Percentiles rank a stretch among this genome's conserved stretches.
phyloP scores from a whole-genome alignment of 2,329 filamentous ascomycete genomes.

The Sporothrix pseudoabietina region DNA sequence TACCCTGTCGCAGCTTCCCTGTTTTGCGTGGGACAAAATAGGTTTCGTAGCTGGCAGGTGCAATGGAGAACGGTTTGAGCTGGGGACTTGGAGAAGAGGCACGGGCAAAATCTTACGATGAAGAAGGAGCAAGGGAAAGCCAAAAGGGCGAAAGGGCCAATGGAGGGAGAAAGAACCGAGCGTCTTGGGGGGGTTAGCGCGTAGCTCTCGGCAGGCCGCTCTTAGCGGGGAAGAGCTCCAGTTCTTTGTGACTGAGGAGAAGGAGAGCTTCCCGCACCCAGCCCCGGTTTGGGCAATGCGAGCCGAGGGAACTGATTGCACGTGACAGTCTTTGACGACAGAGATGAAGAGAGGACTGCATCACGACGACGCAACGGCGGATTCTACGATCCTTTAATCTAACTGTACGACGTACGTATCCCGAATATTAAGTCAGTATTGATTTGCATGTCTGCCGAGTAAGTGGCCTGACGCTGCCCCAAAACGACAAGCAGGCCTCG shows the following conservation, averaged over 20 bases:
- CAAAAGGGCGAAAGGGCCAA: no score
- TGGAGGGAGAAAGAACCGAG: not conserved
- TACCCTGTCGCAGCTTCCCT: not conserved
- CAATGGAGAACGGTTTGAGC: not conserved
- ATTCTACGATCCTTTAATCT: no score
- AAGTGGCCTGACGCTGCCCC: no score
- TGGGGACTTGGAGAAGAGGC: not conserved
- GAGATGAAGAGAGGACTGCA: not conserved
- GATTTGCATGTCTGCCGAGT: no score
- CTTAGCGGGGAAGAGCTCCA: constrained; percentile 6
- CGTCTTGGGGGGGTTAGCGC: not conserved
- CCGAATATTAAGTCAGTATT: no score
- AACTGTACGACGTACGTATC: not conserved
- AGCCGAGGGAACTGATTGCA: constrained; percentile 10
- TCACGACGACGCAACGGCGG: not conserved
- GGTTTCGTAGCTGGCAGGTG: no score
- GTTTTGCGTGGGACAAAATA: not conserved
- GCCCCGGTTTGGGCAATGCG: constrained; percentile 4
- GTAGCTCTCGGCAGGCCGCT: not conserved
- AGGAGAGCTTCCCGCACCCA: not conserved
- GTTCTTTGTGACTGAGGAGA: not conserved
- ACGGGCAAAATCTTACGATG: not conserved
- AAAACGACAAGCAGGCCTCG: no score
- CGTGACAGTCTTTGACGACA: not conserved
- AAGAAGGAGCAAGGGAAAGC: not conserved